A percentile compares a stretch with the other conserved stretches of the same genome.
These are phyloP conservation scores for Hyparrhenia diplandra DNA, from an alignment of 176 grass and related monocot genomes.

Conservation along the genomic window DNA sequence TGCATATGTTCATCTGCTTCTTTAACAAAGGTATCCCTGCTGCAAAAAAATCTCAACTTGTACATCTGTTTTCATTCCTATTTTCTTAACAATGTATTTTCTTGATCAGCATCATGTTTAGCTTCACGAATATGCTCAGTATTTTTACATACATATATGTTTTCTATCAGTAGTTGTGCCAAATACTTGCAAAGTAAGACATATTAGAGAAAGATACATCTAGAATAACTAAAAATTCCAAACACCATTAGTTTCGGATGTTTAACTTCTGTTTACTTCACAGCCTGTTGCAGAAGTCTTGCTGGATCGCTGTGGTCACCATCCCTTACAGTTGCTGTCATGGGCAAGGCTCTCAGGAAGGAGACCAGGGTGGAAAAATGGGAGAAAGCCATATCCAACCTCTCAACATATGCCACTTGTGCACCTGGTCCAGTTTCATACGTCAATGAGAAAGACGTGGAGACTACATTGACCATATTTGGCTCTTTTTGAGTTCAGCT, in stretches of 20 bases:
- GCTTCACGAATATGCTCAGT: background rate
- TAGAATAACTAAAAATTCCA: background rate
- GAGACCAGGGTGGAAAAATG: conserved; percentile 72
- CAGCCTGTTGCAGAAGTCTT: conserved; percentile 49
- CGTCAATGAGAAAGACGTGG: conserved; percentile 86
- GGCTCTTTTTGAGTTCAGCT: conserved; percentile 88
- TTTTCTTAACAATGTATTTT: background rate
- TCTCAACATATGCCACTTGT: conserved; percentile 68
- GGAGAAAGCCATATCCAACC: conserved; percentile 74
- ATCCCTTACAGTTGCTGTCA: conserved; percentile 87
- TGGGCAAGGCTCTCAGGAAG: conserved; percentile 81
- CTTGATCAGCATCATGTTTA: background rate
- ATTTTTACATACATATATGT: background rate
- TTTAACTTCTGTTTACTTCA: conserved; percentile 2
- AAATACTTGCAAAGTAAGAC: background rate
- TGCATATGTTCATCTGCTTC: background rate
- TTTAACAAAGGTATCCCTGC: background rate
- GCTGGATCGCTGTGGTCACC: conserved; percentile 64
- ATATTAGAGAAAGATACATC: background rate
- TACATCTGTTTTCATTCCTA: conserved; percentile 6
- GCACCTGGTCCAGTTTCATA: conserved; percentile 73
- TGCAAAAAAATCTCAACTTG: background rate
- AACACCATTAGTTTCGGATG: background rate
- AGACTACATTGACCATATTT: conserved; percentile 74
- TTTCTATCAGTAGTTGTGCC: background rate